Base-by-base conservation (phyloP, 108 stramenopile genomes). In the Craspedostauros australis region DNA sequence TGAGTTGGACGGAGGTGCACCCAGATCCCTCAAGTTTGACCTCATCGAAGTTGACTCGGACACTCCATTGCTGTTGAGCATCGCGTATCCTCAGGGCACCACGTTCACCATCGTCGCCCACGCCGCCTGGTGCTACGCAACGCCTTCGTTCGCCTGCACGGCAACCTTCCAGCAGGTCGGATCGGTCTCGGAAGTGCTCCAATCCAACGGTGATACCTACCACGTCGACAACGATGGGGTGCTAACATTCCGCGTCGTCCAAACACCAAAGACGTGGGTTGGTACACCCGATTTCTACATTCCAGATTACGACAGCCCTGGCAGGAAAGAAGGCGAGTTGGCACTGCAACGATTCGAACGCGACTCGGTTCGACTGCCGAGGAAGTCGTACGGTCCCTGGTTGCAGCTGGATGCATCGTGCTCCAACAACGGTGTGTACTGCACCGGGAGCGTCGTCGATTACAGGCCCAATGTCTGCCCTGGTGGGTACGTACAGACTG, bases 1-100 rank as follows among this genome's bases (percentile, higher is more conserved):
- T 2, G 27, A 50, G 19, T 29, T 71, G n/a, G 34, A 65, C 19
- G 44, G 46, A 11, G 70, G 70, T 9, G 56, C 70, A 15, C 70
- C 70, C n/a, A n/a, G n/a, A n/a, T n/a, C n/a, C n/a, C n/a, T n/a
- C n/a, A n/a, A n/a, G n/a, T n/a, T n/a, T n/a, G 9, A 9, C 8
- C 11, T 15, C 16, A 34, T 51, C n/a, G 58, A 60, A 34, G 50
- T 50, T 7, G 12, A 12, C 12, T 48, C 58, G 14, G 36, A 38
- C 9, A 60, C 19, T 12, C 34, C 40, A 22, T 36, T 60, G 21
- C 22, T 60, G 33, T 25, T 60, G 15, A 34, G 43, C 24, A 60
- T 60, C 6, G 47, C 51, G 4, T 60, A 60, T 19, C 58, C 58
- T 21, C 22, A 21, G 1, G 58, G 58, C n/a, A 60, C 58, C 14